Evolutionary conservation across 441 rosid species (phyloP).

Genomic region (Gossypium schwendimanii): DNA sequence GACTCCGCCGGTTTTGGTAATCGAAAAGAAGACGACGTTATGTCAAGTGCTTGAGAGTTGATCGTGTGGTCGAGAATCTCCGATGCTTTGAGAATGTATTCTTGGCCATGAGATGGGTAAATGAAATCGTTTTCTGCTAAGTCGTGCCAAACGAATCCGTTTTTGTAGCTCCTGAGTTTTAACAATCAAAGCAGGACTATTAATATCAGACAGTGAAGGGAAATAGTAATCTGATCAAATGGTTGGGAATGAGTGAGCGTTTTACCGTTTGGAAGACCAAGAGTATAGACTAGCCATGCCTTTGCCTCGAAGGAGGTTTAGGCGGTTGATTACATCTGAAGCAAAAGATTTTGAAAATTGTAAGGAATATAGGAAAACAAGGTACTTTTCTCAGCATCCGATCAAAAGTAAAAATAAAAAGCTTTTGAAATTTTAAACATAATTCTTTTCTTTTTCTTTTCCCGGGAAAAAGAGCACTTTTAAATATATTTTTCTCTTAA

Average conservation of each 20-base stretch:
- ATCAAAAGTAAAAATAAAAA: background rate
- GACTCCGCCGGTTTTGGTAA: conserved; percentile 27
- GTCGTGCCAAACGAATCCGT: conserved; percentile 93
- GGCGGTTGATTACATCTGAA: conserved; percentile 71
- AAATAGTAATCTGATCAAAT: conserved; percentile 12
- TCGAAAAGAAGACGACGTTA: conserved; percentile 41
- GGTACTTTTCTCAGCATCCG: conserved; percentile 6
- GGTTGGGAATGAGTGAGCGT: conserved; percentile 2
- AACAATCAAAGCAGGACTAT: background rate
- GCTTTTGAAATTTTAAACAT: background rate
- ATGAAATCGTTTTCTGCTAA: conserved; percentile 65
- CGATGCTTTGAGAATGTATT: conserved; percentile 88
- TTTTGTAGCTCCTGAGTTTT: conserved; percentile 67
- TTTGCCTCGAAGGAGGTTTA: conserved; percentile 71
- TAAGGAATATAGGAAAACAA: background rate
- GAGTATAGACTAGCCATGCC: conserved; percentile 81
- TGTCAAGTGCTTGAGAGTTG: conserved; percentile 32
- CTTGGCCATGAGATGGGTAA: conserved; percentile 70
- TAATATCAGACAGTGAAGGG: background rate
- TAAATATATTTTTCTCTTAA: background rate
- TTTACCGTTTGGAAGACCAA: conserved; percentile 85
- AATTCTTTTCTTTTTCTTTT: background rate
- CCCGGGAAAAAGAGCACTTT: background rate
- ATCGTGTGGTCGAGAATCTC: conserved; percentile 51
- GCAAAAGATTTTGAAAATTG: background rate